Percentiles rank a stretch among this genome's conserved stretches.
These are phyloP conservation scores for Stemphylium beticola DNA, from an alignment of 2,329 filamentous ascomycete species.

Conservation along the genomic window DNA sequence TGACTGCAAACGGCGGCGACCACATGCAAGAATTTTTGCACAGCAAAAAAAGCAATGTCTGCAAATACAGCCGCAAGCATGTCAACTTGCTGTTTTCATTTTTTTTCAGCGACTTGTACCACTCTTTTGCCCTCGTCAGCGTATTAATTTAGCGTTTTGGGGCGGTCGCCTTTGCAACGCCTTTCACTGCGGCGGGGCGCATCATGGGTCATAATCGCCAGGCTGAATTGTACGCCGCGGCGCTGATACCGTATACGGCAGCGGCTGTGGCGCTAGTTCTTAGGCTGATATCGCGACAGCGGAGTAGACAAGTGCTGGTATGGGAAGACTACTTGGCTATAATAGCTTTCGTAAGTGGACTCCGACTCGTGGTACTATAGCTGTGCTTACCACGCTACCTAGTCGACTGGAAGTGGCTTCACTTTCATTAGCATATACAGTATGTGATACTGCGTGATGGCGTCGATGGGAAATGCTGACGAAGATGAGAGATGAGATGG, in stretches of 20 bases:
- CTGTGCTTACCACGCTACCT: slow-evolving; percentile 6
- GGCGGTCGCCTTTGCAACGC: no score
- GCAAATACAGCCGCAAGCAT: neutral
- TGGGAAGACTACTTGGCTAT: slow-evolving; percentile 33
- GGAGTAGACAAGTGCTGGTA: slow-evolving; percentile 19
- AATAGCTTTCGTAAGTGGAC: slow-evolving; percentile 28
- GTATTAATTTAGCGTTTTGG: no score
- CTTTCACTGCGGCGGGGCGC: neutral
- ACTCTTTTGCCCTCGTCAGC: neutral
- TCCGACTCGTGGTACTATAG: neutral
- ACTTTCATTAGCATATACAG: slow-evolving; percentile 32
- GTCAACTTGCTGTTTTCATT: neutral
- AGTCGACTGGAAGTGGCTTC: slow-evolving; percentile 25
- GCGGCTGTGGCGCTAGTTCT: slow-evolving; percentile 25
- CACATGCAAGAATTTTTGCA: neutral
- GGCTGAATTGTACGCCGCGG: slow-evolving; percentile 27
- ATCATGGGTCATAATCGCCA: slow-evolving; percentile 23
- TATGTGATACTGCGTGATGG: slow-evolving; percentile 5
- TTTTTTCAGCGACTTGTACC: neutral
- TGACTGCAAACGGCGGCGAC: neutral
- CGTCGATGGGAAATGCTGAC: slow-evolving; percentile 3
- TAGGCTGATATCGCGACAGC: slow-evolving; percentile 22
- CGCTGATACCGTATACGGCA: slow-evolving; percentile 26
- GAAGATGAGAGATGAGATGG: slow-evolving; percentile 30
- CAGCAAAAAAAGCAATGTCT: neutral